Percentiles rank a stretch among this genome's conserved stretches.
Evolutionary conservation across 2,329 filamentous ascomycete genomes (phyloP).

Genomic region (Penicillium psychrosexuale): DNA sequence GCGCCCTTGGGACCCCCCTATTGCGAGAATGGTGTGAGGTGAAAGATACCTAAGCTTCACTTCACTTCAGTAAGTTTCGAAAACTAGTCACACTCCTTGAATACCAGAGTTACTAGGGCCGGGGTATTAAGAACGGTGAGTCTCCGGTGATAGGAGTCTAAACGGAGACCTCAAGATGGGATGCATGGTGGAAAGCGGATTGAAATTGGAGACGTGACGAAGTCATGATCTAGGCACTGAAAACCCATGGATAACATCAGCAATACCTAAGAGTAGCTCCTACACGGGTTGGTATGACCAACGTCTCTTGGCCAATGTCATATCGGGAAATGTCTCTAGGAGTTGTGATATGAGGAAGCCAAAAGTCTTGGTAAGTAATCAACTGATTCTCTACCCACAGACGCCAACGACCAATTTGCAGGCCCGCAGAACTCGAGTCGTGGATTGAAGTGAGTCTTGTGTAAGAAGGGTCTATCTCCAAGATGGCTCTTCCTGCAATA

Average conservation of each 20-base stretch:
- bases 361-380: conserved; percentile 4
- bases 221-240: too few relatives aligned
- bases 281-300: neutral
- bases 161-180: neutral
- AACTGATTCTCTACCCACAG: conserved; percentile 1
- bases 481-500: conserved; percentile 1
- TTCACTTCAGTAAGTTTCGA: too few relatives aligned
- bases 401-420: conserved; percentile 1
- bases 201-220: neutral
- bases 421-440: neutral
- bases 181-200: neutral
- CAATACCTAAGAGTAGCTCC: neutral
- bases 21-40: too few relatives aligned
- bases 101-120: too few relatives aligned
- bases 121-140: too few relatives aligned
- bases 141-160: too few relatives aligned
- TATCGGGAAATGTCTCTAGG: neutral
- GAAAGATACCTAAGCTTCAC: too few relatives aligned
- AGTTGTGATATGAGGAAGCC: neutral
- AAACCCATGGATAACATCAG: neutral
- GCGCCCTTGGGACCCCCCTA: too few relatives aligned
- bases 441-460: neutral
- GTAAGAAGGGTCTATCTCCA: neutral
- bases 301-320: neutral
- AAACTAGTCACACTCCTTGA: too few relatives aligned